Percentiles rank a stretch among this genome's conserved stretches.
Conservation (phyloP, 768 basidiomycete genomes). For the Sporobolomyces pararoseus region DNA sequence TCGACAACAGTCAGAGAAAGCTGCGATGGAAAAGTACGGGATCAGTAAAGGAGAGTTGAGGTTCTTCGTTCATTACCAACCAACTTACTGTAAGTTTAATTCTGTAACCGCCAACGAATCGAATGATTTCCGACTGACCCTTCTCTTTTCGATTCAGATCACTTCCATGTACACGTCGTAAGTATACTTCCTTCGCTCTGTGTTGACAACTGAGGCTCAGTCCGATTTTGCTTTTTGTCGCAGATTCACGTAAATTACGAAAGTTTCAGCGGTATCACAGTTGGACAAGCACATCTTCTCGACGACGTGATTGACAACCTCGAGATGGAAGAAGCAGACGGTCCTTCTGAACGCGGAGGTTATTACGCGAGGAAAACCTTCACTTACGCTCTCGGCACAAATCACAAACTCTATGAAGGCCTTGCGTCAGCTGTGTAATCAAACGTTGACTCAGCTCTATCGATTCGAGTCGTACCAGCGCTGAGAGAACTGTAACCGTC, state of each 20-base stretch:
- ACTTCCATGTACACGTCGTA: conserved; percentile 46
- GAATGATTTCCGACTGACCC: not conserved
- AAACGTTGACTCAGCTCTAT: too few species aligned
- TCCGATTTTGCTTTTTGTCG: not conserved
- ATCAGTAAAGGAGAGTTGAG: conserved; percentile 62
- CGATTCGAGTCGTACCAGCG: too few species aligned
- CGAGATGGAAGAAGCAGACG: conserved; percentile 27
- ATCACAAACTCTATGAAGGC: conserved; percentile 29
- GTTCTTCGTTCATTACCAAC: conserved; percentile 90
- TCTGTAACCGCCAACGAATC: not conserved
- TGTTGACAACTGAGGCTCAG: not conserved
- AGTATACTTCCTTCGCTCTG: not conserved
- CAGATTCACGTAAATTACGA: conserved; percentile 65
- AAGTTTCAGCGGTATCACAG: conserved; percentile 64
- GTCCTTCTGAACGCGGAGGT: not conserved
- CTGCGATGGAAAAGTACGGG: conserved; percentile 65
- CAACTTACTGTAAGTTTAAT: conserved; percentile 74
- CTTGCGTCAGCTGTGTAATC: too few species aligned
- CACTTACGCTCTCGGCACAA: conserved; percentile 39
- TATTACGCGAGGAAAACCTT: conserved; percentile 34
- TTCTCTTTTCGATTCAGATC: conserved; percentile 18
- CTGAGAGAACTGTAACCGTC: too few species aligned
- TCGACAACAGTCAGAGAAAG: conserved; percentile 55
- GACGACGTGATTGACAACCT: conserved; percentile 72
- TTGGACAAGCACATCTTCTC: conserved; percentile 87